phyloP scores from a whole-genome alignment of 2,329 filamentous ascomycete species.

The Thelonectria olida region DNA sequence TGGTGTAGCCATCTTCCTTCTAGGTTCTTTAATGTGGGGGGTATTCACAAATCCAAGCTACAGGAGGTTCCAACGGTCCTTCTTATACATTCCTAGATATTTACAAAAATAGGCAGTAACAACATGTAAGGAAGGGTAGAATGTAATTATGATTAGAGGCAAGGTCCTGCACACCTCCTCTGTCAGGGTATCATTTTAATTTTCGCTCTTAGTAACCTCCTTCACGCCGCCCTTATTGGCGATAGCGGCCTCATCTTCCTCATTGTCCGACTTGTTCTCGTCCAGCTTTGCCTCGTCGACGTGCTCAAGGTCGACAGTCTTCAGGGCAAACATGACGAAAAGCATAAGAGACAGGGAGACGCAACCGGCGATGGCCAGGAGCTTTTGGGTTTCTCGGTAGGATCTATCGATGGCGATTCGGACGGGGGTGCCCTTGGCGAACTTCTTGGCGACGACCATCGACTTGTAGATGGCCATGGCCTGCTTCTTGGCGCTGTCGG shows the following conservation, averaged over 20 bases:
- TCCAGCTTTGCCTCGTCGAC: slow-evolving; percentile 9
- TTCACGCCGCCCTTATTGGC: background rate
- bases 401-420: slow-evolving; percentile 38
- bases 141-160: background rate
- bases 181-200: background rate
- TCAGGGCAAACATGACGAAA: slow-evolving; percentile 38
- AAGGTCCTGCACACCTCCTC: background rate
- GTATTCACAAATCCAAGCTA: too few relatives aligned
- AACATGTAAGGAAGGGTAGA: background rate
- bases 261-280: slow-evolving; percentile 5
- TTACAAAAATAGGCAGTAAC: background rate
- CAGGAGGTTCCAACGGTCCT: too few relatives aligned
- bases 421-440: slow-evolving; percentile 28
- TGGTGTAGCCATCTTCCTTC: too few relatives aligned
- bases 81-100: too few relatives aligned
- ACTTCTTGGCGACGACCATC: slow-evolving; percentile 40
- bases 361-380: slow-evolving; percentile 39
- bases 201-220: slow-evolving; percentile 2
- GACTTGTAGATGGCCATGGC: slow-evolving; percentile 42
- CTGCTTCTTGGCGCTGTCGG: slow-evolving; percentile 29
- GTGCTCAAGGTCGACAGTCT: slow-evolving; percentile 34
- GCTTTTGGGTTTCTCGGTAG: slow-evolving; percentile 40
- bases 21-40: too few relatives aligned
- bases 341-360: slow-evolving; percentile 37
- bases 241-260: background rate